Base-by-base conservation (phyloP, 331 rosid species). In the Malus hybrid region DNA sequence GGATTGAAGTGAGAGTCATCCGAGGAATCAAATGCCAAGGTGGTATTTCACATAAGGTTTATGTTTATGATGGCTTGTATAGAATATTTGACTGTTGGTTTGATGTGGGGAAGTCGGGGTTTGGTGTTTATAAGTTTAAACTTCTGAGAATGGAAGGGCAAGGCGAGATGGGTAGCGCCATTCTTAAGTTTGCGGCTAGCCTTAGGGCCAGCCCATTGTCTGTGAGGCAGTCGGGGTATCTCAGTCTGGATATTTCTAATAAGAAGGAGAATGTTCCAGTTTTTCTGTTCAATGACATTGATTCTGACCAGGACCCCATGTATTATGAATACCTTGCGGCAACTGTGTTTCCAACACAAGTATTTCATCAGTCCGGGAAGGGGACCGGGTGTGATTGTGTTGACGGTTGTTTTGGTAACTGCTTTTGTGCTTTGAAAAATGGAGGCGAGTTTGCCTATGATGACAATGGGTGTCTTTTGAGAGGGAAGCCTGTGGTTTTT, bases 71-170 rank as follows among this genome's bases (percentile, higher is more conserved):
- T 83, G 98, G 98, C 1, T 79, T 94, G 73, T 94, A 91, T 76
- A 85, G 72, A 73, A 94, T 94, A 68, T 14, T 75, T 44, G 95
- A 88, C 59, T 88, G 88, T 59, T 94, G 97, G 97, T 90, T 91
- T 81, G 98, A 94, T 77, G 87, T 90, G 75, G 98, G 98, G 1
- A 94, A 86, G 89, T 91, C 97, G 6, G 97, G 97, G 31, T 94
- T 91, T 74, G 97, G 98, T 44, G 96, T 94, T 34, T 94, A 74
- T 77, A 94, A 94, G 92, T 94, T 69, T 67, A 94, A 90, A 85
- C 78, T 94, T 9, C 22, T 84, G 75, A 88, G 98, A 81, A 90
- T 90, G 42, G 95, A 86, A 19, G 98, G 97, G 32, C 98, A 94
- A 73, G 55, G 86, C 18, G 93, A 90, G 81, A 90, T 94, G 98